These are phyloP conservation scores for Fusarium abutilonis DNA, from an alignment of 2,329 filamentous ascomycete genomes.

Conservation along the genomic window DNA sequence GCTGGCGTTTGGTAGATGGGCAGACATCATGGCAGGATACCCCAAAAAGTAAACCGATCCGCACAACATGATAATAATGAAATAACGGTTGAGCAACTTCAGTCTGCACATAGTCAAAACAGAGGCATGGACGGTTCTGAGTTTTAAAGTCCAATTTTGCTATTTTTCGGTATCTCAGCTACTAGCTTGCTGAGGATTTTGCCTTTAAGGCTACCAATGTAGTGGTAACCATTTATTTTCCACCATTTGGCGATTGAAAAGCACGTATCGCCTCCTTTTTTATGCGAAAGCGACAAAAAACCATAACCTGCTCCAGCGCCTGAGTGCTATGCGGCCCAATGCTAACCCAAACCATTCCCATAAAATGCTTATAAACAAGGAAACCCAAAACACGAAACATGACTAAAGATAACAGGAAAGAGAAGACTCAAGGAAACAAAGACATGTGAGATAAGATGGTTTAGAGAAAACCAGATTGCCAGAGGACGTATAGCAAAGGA, in stretches of 20 bases:
- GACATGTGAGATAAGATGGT: conserved; percentile 16
- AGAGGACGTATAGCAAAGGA: conserved; percentile 11
- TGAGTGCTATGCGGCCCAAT: conserved; percentile 44
- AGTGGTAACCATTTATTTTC: conserved; percentile 25
- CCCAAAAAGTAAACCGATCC: conserved; percentile 25
- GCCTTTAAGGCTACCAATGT: conserved; percentile 19
- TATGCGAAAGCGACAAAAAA: conserved; percentile 22
- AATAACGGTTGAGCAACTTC: neutral
- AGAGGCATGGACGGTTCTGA: neutral
- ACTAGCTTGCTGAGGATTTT: conserved; percentile 25
- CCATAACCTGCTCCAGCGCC: conserved; percentile 37
- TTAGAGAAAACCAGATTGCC: conserved; percentile 10
- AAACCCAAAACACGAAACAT: conserved; percentile 22
- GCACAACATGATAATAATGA: conserved; percentile 1
- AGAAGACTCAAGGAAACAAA: conserved; percentile 14
- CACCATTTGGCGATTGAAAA: conserved; percentile 23
- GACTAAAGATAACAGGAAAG: conserved; percentile 25
- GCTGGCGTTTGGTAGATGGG: conserved; percentile 43
- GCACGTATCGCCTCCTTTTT: conserved; percentile 32
- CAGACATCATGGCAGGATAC: conserved; percentile 37
- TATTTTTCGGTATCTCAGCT: conserved; percentile 38
- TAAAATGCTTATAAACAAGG: conserved; percentile 43
- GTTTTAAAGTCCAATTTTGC: conserved; percentile 35
- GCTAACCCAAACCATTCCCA: conserved; percentile 37
- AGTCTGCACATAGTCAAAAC: conserved; percentile 2